Base-by-base conservation (phyloP, 2,329 filamentous ascomycete species). In the Ascochyta koolunga region DNA sequence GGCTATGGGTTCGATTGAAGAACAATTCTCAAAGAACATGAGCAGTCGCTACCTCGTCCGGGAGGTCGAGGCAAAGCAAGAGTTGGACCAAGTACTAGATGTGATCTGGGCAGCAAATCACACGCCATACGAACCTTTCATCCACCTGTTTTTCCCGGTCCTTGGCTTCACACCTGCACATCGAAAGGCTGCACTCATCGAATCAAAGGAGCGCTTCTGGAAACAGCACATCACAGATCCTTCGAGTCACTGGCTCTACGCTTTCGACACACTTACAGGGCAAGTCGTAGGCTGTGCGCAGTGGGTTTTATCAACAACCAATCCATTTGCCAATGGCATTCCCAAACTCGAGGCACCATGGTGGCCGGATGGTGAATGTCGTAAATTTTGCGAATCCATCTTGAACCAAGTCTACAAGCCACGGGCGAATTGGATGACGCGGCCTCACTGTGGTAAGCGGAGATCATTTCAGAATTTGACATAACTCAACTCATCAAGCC, bases 61-160 rank as follows among this genome's bases (percentile, higher is more conserved):
- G 42, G 59, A 70, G 46, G 66, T 64, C 31, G 50, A 59, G 35
- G 66, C 62, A 5, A 65, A 48, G 53, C 46, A 67, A 61, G 68
- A 74, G 55, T 51, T 74, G 58, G 65, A 69, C 49, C 44, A 45
- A 18, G 65, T 73, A 24, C 54, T 72, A 55, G 62, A 71, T 15
- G 67, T 72, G 16, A 70, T 74, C 19, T 72, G 70, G 69, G 62
- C 62, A 13, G 71, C 70, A 11, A 74, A 74, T 42, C 66, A 74
- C 42, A 61, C 57, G 19, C 71, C 71, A 2, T 74, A 73, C 56
- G 71, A 74, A 32, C 68, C 70, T 9, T 68, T 72, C 45, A 61
- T 65, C 27, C 69, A 74, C 41, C 46, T 74, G 4, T 67, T 72
- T 57, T 73, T 73, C 40, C 71, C 71, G 6, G 60, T 73, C 18